These are phyloP conservation scores for Groenewaldozyma tartarivorans DNA, from an alignment of 805 yeast species.

Conservation along the genomic window DNA sequence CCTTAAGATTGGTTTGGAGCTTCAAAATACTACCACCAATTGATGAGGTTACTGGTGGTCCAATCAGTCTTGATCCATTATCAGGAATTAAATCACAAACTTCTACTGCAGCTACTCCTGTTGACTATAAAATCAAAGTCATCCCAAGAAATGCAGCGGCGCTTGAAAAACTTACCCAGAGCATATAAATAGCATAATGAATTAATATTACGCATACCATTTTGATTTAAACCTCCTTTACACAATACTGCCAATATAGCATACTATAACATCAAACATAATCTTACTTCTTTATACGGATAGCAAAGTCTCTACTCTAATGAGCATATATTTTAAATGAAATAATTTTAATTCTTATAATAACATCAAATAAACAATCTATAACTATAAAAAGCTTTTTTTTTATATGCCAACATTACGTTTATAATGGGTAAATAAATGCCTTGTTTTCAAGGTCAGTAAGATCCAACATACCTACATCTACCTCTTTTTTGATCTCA, in stretches of 20 bases:
- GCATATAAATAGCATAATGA: too few relatives aligned
- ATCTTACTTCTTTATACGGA: too few relatives aligned
- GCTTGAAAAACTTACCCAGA: constrained; percentile 10
- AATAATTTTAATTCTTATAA: too few relatives aligned
- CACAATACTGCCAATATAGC: too few relatives aligned
- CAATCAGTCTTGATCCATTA: constrained; percentile 16
- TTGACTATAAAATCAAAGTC: constrained; percentile 14
- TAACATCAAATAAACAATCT: neutral
- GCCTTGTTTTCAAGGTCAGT: constrained; percentile 45
- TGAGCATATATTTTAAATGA: too few relatives aligned
- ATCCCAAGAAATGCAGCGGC: constrained; percentile 15
- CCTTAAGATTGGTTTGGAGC: constrained; percentile 40
- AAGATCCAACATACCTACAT: constrained; percentile 39
- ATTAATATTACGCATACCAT: too few relatives aligned
- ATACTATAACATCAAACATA: too few relatives aligned
- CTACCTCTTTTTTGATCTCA: constrained; percentile 23
- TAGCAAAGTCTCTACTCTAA: too few relatives aligned
- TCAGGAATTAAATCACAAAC: constrained; percentile 17
- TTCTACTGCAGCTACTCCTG: constrained; percentile 19
- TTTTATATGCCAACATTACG: too few relatives aligned
- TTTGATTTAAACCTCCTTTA: too few relatives aligned
- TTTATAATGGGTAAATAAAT: constrained; percentile 41
- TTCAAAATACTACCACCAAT: constrained; percentile 31
- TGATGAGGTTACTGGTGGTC: constrained; percentile 10
- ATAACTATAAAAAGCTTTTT: neutral